Conservation (phyloP, 1,139 yeast species). For the Zygoascus hellenicus region DNA sequence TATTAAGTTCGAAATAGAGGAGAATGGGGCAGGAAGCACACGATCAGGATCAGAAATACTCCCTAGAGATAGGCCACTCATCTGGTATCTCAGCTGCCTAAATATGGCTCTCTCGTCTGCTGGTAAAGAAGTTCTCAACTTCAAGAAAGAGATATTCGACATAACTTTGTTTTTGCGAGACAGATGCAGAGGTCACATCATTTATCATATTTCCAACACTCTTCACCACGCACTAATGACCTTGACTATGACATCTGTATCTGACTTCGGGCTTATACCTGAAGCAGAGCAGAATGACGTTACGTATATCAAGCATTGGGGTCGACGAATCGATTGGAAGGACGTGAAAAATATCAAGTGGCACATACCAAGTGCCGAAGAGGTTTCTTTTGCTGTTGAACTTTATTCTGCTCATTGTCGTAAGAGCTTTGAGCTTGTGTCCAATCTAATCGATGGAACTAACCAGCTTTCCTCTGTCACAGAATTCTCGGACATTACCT, state of each 20-base stretch:
- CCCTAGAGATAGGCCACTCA: constrained; percentile 71
- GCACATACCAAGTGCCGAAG: constrained; percentile 62
- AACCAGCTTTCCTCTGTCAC: constrained; percentile 22
- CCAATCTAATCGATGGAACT: constrained; percentile 20
- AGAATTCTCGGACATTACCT: constrained; percentile 35
- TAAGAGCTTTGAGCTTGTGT: constrained; percentile 24
- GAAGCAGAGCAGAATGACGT: constrained; percentile 17
- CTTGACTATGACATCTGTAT: constrained; percentile 42
- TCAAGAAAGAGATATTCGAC: constrained; percentile 44
- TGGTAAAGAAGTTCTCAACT: constrained; percentile 43
- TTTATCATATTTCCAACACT: constrained; percentile 42
- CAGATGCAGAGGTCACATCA: constrained; percentile 60
- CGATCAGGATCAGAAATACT: constrained; percentile 64
- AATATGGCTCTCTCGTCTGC: constrained; percentile 72
- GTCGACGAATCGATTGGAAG: constrained; percentile 27
- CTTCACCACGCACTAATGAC: constrained; percentile 65
- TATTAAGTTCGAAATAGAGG: constrained; percentile 65
- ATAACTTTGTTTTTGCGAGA: constrained; percentile 51
- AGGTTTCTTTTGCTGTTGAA: constrained; percentile 57
- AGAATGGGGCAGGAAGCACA: constrained; percentile 76
- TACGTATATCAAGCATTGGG: constrained; percentile 30
- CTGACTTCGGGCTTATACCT: constrained; percentile 24
- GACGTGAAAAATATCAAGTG: constrained; percentile 57
- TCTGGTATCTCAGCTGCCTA: constrained; percentile 66
- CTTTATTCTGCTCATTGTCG: constrained; percentile 49